Evolutionary conservation across 495 filamentous ascomycete species (phyloP).

Genomic region (Aspergillus ostianus): DNA sequence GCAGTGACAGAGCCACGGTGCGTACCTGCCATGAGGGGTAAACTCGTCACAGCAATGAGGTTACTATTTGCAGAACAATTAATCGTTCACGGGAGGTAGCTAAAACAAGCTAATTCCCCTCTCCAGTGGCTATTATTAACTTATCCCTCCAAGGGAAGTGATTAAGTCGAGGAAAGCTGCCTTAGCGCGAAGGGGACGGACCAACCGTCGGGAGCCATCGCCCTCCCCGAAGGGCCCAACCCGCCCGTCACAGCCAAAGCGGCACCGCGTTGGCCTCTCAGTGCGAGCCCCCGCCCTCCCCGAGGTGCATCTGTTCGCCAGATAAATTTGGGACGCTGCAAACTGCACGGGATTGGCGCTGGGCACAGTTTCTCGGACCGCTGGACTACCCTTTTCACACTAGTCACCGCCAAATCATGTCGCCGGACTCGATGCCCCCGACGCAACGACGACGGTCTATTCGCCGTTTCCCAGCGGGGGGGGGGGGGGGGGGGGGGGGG

Average conservation of each 20-base stretch:
- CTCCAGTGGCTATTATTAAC: constrained; percentile 1
- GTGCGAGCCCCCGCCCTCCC: constrained; percentile 5
- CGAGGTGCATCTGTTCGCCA: constrained; percentile 4
- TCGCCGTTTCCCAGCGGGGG: too few relatives aligned
- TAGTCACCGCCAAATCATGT: constrained; percentile 10
- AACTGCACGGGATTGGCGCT: constrained; percentile 1
- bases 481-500: too few relatives aligned
- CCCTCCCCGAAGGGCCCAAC: background rate
- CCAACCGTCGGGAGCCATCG: constrained; percentile 3
- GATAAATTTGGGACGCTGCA: too few relatives aligned
- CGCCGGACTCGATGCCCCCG: background rate
- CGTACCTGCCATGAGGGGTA: too few relatives aligned
- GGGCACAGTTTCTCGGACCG: constrained; percentile 4
- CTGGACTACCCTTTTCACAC: too few relatives aligned
- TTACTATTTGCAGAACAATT: constrained; percentile 13
- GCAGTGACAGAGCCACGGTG: too few relatives aligned
- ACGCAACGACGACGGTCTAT: constrained; percentile 3
- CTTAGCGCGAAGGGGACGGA: constrained; percentile 12
- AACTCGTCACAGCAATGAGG: background rate
- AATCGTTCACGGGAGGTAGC: background rate
- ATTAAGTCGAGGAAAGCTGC: constrained; percentile 10
- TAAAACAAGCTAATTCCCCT: constrained; percentile 5
- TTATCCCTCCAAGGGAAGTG: background rate
- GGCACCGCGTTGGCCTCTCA: constrained; percentile 12
- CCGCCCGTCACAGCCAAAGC: constrained; percentile 20